phyloP scores from a whole-genome alignment of 441 rosid species.

The Cnidoscolus chayamansa region DNA sequence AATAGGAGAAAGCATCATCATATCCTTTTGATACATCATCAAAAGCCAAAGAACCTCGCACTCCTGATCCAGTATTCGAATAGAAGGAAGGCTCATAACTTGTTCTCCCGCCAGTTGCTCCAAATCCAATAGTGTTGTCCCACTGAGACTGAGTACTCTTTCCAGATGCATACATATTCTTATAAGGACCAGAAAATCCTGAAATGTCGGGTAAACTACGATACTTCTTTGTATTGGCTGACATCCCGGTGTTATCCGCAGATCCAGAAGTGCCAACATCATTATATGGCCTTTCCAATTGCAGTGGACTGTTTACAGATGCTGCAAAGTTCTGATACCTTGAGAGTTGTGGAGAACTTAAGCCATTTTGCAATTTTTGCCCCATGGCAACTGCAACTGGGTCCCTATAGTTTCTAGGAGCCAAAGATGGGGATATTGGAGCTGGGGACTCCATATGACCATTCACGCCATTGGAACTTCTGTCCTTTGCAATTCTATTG shows the following conservation, averaged over 20 bases:
- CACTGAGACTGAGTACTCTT: slow-evolving; percentile 47
- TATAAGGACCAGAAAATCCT: slow-evolving; percentile 54
- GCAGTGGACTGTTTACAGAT: slow-evolving; percentile 52
- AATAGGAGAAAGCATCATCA: slow-evolving; percentile 41
- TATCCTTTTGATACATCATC: slow-evolving; percentile 49
- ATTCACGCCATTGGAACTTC: slow-evolving; percentile 43
- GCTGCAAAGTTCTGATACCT: slow-evolving; percentile 55
- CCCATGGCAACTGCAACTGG: slow-evolving; percentile 46
- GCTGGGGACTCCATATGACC: slow-evolving; percentile 54
- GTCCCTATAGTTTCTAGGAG: slow-evolving; percentile 50
- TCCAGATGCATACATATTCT: slow-evolving; percentile 44
- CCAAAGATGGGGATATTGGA: slow-evolving; percentile 43
- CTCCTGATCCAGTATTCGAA: slow-evolving; percentile 47
- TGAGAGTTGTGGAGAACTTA: slow-evolving; percentile 49
- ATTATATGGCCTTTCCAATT: slow-evolving; percentile 48
- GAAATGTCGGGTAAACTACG: slow-evolving; percentile 89
- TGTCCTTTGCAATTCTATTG: slow-evolving; percentile 53
- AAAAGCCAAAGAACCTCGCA: slow-evolving; percentile 43
- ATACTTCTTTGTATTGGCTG: slow-evolving; percentile 61
- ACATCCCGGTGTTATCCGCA: slow-evolving; percentile 35
- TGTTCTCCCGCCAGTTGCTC: slow-evolving; percentile 45
- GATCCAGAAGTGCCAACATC: slow-evolving; percentile 43
- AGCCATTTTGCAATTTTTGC: slow-evolving; percentile 62
- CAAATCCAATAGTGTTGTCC: slow-evolving; percentile 53
- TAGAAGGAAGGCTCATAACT: slow-evolving; percentile 44